Conservation (phyloP, 2,329 filamentous ascomycete genomes). For the Paraphoma chrysanthemicola region DNA sequence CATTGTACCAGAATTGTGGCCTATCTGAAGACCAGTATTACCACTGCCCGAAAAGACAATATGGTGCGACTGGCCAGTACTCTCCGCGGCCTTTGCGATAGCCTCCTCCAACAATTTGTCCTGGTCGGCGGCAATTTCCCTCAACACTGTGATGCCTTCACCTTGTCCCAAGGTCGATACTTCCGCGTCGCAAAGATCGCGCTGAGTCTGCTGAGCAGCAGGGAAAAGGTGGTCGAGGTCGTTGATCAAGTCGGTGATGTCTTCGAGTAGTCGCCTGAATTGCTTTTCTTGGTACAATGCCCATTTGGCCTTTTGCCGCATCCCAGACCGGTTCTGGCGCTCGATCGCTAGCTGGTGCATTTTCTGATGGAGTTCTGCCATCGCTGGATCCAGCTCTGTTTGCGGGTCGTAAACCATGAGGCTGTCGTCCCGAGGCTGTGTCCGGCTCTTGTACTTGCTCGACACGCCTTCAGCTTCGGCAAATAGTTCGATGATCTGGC, state of each 20-base stretch:
- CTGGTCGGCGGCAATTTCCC: slow-evolving; percentile 13
- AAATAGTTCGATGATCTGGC: slow-evolving; percentile 32
- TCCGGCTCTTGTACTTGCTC: slow-evolving; percentile 19
- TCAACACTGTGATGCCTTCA: slow-evolving; percentile 8
- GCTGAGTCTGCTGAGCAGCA: not conserved
- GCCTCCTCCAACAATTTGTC: slow-evolving; percentile 12
- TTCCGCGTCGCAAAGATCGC: not conserved
- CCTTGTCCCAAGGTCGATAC: not conserved
- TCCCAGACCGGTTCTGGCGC: slow-evolving; percentile 27
- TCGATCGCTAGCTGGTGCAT: slow-evolving; percentile 32
- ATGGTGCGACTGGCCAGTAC: slow-evolving; percentile 4
- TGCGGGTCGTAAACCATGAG: slow-evolving; percentile 14
- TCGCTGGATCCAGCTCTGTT: slow-evolving; percentile 22
- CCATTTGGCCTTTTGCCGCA: slow-evolving; percentile 34
- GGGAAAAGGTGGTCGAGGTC: not conserved
- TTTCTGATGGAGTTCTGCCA: slow-evolving; percentile 27
- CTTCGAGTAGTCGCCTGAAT: slow-evolving; percentile 37
- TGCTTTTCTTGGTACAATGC: slow-evolving; percentile 39
- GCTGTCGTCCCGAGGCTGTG: slow-evolving; percentile 10
- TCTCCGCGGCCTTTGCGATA: slow-evolving; percentile 5
- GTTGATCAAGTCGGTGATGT: slow-evolving; percentile 34
- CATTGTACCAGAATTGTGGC: slow-evolving; percentile 16
- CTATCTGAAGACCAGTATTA: slow-evolving; percentile 10
- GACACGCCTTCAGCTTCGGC: slow-evolving; percentile 30
- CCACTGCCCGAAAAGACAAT: slow-evolving; percentile 9